These are phyloP conservation scores for Boletus edulis DNA, from an alignment of 768 basidiomycete species.

Conservation along the genomic window DNA sequence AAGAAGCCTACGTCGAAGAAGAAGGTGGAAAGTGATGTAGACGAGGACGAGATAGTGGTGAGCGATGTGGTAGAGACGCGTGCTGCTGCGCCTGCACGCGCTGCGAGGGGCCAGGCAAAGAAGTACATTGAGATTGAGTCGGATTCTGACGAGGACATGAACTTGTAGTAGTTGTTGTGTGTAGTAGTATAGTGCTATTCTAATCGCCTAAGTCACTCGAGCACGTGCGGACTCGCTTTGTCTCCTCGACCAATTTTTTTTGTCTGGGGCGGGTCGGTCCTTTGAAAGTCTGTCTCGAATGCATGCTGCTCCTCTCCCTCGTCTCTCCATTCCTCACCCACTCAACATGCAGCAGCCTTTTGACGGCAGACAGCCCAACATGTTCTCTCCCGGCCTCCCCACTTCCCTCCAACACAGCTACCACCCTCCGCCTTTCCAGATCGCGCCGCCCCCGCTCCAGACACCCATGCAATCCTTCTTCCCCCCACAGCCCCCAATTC, in stretches of 20 bases:
- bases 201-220: neutral
- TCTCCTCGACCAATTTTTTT: neutral
- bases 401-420: slow-evolving; percentile 49
- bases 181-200: too few species aligned
- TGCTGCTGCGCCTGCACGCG: slow-evolving; percentile 42
- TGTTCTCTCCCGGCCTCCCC: slow-evolving; percentile 54
- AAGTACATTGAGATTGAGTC: slow-evolving; percentile 63
- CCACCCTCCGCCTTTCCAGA: slow-evolving; percentile 52
- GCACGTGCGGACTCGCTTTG: slow-evolving; percentile 1
- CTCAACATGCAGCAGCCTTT: slow-evolving; percentile 58
- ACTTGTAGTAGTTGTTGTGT: slow-evolving; percentile 29
- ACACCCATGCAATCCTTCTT: slow-evolving; percentile 78
- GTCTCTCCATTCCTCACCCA: slow-evolving; percentile 55
- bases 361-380: slow-evolving; percentile 41
- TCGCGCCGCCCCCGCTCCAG: slow-evolving; percentile 48
- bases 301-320: slow-evolving; percentile 42
- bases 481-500: slow-evolving; percentile 44
- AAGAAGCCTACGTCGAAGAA: slow-evolving; percentile 49
- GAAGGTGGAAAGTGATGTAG: slow-evolving; percentile 36
- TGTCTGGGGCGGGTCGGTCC: neutral
- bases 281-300: slow-evolving; percentile 3
- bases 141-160: slow-evolving; percentile 50
- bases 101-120: slow-evolving; percentile 49
- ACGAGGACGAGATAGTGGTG: slow-evolving; percentile 38
- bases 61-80: slow-evolving; percentile 45